Percentiles rank a stretch among this genome's conserved stretches.
Conservation (phyloP, 2,329 filamentous ascomycete species). For the Alternaria sp. region DNA sequence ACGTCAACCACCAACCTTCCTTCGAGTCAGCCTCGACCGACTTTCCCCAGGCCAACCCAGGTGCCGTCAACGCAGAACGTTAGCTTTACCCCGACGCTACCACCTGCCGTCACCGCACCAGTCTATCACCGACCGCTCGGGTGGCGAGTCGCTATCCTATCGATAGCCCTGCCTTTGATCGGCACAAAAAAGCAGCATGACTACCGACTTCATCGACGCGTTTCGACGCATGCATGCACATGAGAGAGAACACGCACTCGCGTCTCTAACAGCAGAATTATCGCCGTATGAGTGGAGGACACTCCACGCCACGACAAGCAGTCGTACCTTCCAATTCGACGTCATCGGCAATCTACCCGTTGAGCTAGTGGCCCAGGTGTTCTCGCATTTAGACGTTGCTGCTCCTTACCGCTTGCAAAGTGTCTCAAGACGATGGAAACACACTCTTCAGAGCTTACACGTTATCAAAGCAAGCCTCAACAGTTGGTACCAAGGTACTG, state of each 20-base stretch:
- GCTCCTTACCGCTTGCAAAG: constrained; percentile 37
- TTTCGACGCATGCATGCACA: constrained; percentile 25
- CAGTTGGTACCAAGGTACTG: constrained; percentile 31
- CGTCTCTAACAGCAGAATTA: constrained; percentile 31
- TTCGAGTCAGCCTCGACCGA: constrained; percentile 12
- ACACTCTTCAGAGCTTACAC: constrained; percentile 31
- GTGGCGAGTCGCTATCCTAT: background rate
- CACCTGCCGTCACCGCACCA: background rate
- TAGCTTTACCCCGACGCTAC: constrained; percentile 2
- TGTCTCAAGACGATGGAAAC: constrained; percentile 45
- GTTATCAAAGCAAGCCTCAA: constrained; percentile 28
- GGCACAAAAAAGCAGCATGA: constrained; percentile 2
- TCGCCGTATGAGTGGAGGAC: constrained; percentile 41
- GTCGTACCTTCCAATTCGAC: constrained; percentile 40
- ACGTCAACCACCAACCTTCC: constrained; percentile 5
- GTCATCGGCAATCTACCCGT: constrained; percentile 46
- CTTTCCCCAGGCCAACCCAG: constrained; percentile 3
- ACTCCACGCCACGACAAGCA: constrained; percentile 22
- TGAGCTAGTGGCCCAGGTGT: constrained; percentile 47
- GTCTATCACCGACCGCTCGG: constrained; percentile 5
- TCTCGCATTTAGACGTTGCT: constrained; percentile 41
- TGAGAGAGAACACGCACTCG: constrained; percentile 29
- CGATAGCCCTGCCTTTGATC: background rate
- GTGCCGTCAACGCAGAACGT: background rate
- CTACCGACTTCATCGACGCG: constrained; percentile 17